A percentile compares a stretch with the other conserved stretches of the same genome.
phyloP scores from a whole-genome alignment of 805 yeast genomes.

The Wickerhamomyces sydowiorum region DNA sequence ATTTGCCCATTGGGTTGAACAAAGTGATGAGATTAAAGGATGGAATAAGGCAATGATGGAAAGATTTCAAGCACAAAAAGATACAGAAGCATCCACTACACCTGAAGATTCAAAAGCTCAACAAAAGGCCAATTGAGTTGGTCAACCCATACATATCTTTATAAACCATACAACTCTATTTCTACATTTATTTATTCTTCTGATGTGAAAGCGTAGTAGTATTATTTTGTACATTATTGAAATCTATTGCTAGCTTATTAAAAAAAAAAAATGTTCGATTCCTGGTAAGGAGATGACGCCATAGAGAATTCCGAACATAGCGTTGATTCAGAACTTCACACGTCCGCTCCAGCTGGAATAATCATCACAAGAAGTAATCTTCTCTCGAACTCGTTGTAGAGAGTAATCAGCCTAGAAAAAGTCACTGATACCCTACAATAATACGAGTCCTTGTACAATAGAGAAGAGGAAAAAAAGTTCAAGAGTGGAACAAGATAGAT shows the following conservation, averaged over 20 bases:
- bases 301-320: conserved; percentile 16
- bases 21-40: conserved; percentile 31
- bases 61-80: conserved; percentile 14
- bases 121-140: background rate
- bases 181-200: too few relatives aligned
- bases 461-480: conserved; percentile 6
- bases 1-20: conserved; percentile 48
- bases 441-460: conserved; percentile 22
- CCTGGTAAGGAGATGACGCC: conserved; percentile 33
- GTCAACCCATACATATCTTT: background rate
- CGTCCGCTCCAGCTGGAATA: conserved; percentile 31
- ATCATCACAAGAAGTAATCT: conserved; percentile 9
- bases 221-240: background rate
- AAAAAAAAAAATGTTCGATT: conserved; percentile 21
- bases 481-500: background rate
- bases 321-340: conserved; percentile 10
- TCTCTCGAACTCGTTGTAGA: conserved; percentile 25
- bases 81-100: background rate
- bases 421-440: conserved; percentile 25
- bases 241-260: background rate
- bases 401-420: conserved; percentile 19
- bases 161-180: too few relatives aligned
- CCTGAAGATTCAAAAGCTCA: conserved; percentile 1
- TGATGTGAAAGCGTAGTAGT: too few relatives aligned
- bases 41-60: conserved; percentile 30